Evolutionary conservation across 139 green algal genomes (phyloP).

Genomic region (Coelastrella sp.): DNA sequence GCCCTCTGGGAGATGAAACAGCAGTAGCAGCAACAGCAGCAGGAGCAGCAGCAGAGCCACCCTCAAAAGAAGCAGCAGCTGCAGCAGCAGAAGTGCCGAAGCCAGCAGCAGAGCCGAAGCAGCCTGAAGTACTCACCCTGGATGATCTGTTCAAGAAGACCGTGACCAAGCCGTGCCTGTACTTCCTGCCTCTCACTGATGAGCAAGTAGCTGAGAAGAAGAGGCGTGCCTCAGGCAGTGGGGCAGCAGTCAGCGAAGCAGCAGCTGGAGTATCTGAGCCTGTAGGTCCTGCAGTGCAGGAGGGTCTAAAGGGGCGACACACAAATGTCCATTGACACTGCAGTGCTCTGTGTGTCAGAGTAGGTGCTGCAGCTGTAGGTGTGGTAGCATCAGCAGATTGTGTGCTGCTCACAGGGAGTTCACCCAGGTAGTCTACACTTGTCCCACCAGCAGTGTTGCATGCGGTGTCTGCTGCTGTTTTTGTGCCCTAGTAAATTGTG

Average conservation of each 20-base stretch:
- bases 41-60: not conserved
- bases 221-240: not conserved
- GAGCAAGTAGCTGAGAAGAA: constrained; percentile 39
- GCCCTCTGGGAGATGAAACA: not conserved
- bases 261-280: not conserved
- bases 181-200: constrained; percentile 41
- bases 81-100: not conserved
- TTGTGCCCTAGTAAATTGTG: too few relatives aligned
- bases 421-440: too few relatives aligned
- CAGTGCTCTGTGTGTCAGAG: not conserved
- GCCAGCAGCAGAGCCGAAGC: not conserved
- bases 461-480: not conserved
- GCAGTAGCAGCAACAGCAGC: constrained; percentile 14
- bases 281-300: constrained; percentile 34
- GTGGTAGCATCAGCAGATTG: too few relatives aligned
- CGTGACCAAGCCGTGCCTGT: constrained; percentile 32
- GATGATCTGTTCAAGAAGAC: constrained; percentile 46
- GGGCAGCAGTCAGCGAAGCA: not conserved
- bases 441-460: not conserved
- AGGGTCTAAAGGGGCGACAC: not conserved
- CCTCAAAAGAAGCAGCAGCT: not conserved
- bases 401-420: too few relatives aligned
- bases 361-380: not conserved
- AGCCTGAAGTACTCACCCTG: constrained; percentile 14
- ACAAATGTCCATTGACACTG: not conserved